Conservation (phyloP, 139 green algal genomes). For the Pedinophyceae sp. region DNA sequence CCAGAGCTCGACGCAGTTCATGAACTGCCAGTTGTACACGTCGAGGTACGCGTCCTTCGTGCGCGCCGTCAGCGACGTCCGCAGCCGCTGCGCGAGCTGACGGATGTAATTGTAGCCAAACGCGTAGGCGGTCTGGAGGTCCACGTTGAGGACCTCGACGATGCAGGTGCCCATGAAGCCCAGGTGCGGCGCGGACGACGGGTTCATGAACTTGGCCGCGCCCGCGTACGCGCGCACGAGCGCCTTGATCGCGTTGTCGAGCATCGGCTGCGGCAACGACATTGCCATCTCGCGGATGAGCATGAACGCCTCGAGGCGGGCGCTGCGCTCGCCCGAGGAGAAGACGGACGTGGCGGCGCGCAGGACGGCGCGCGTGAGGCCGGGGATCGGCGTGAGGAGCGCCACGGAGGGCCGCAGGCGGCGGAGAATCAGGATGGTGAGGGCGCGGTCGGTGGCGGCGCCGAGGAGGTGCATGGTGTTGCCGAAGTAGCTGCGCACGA, state of each 20-base stretch:
- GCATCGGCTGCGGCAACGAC: not conserved
- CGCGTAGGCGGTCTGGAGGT: conserved; percentile 16
- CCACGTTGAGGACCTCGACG: conserved; percentile 65
- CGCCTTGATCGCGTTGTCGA: conserved; percentile 31
- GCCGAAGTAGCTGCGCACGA: conserved; percentile 79
- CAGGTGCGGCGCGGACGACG: conserved; percentile 44
- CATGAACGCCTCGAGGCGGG: conserved; percentile 40
- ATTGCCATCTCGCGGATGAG: conserved; percentile 35
- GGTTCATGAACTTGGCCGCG: conserved; percentile 77
- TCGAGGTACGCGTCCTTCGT: conserved; percentile 65
- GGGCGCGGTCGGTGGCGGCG: conserved; percentile 14
- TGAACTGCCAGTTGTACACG: conserved; percentile 79
- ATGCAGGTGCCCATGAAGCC: conserved; percentile 72
- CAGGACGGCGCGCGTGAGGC: conserved; percentile 53
- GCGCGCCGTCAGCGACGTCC: conserved; percentile 61
- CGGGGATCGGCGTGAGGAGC: conserved; percentile 50
- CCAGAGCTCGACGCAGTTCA: conserved; percentile 87
- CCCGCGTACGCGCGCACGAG: conserved; percentile 56
- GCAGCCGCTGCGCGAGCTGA: conserved; percentile 69
- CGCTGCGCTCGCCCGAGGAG: conserved; percentile 23
- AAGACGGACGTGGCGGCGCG: conserved; percentile 54
- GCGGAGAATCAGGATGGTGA: conserved; percentile 56
- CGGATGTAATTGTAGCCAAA: conserved; percentile 11
- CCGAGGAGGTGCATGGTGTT: conserved; percentile 62
- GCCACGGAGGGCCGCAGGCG: conserved; percentile 38